Conservation (phyloP, 225 moss, liverwort and hornwort species). For the Pseudisothecium myosuroides region DNA sequence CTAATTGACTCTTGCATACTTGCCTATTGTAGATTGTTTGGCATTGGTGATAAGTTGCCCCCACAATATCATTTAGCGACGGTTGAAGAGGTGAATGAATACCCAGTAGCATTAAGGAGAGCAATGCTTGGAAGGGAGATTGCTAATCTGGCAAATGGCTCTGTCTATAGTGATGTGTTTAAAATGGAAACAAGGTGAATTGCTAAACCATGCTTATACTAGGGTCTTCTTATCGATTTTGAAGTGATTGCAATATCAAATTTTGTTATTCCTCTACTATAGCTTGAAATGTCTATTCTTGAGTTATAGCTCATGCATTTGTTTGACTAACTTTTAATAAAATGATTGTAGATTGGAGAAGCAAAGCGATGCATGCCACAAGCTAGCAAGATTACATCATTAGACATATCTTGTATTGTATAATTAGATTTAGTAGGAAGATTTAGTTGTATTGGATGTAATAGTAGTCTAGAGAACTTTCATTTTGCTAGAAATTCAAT, state of each 20-base stretch:
- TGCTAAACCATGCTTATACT: neutral
- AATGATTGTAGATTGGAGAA: neutral
- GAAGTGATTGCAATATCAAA: neutral
- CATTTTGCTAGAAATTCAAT: neutral
- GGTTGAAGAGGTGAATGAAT: rapidly evolving
- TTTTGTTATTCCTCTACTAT: neutral
- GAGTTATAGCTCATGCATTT: neutral
- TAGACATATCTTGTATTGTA: neutral
- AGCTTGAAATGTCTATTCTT: neutral
- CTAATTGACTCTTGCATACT: neutral
- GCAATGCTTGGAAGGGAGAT: neutral
- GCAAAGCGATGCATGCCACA: neutral
- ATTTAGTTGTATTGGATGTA: neutral
- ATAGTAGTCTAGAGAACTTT: neutral
- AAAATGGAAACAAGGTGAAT: neutral
- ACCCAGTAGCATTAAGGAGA: rapidly evolving
- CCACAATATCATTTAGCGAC: neutral
- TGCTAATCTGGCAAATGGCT: neutral
- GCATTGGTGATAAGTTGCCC: neutral
- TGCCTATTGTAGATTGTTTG: neutral
- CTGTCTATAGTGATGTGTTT: neutral
- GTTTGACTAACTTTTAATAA: neutral
- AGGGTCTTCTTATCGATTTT: neutral
- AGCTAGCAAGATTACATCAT: neutral
- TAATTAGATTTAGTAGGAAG: neutral